Evolutionary conservation across 305 asterid species (phyloP).

Genomic region (Salvia sclarea): DNA sequence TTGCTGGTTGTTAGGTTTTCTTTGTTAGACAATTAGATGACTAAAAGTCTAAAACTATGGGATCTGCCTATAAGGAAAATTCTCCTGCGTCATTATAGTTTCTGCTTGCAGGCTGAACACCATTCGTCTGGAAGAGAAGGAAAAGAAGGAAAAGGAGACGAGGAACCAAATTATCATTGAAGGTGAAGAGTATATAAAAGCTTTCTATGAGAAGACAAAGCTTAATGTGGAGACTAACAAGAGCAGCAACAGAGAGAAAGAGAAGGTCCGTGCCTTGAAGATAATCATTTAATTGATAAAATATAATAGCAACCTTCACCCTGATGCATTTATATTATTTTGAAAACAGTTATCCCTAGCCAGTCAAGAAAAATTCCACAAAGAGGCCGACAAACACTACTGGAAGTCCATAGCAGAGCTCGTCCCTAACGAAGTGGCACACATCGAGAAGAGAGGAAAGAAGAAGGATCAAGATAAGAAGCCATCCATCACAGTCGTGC

Average conservation of each 20-base stretch:
- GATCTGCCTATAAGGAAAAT: background rate
- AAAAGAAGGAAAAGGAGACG: slow-evolving; percentile 80
- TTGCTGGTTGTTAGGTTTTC: slow-evolving; percentile 14
- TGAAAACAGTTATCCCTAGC: slow-evolving; percentile 56
- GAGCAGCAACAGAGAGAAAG: slow-evolving; percentile 78
- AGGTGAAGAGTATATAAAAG: slow-evolving; percentile 75
- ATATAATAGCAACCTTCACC: background rate
- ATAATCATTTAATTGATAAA: background rate
- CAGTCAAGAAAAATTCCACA: slow-evolving; percentile 79
- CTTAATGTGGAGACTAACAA: slow-evolving; percentile 75
- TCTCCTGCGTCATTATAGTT: slow-evolving; percentile 8
- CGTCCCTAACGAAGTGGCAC: slow-evolving; percentile 86
- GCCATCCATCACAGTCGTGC: slow-evolving; percentile 83
- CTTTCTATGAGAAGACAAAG: slow-evolving; percentile 82
- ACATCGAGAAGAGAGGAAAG: slow-evolving; percentile 79
- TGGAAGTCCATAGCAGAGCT: slow-evolving; percentile 97
- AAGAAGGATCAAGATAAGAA: slow-evolving; percentile 97
- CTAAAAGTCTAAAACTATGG: background rate
- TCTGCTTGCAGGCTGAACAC: slow-evolving; percentile 66
- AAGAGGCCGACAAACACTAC: slow-evolving; percentile 93
- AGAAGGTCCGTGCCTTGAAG: slow-evolving; percentile 51
- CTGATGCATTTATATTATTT: slow-evolving; percentile 12
- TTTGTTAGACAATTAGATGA: background rate
- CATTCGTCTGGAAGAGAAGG: slow-evolving; percentile 96
- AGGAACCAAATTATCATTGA: slow-evolving; percentile 81